Evolutionary conservation across 2,329 filamentous ascomycete genomes (phyloP).

Genomic region (Verticillium longisporum): DNA sequence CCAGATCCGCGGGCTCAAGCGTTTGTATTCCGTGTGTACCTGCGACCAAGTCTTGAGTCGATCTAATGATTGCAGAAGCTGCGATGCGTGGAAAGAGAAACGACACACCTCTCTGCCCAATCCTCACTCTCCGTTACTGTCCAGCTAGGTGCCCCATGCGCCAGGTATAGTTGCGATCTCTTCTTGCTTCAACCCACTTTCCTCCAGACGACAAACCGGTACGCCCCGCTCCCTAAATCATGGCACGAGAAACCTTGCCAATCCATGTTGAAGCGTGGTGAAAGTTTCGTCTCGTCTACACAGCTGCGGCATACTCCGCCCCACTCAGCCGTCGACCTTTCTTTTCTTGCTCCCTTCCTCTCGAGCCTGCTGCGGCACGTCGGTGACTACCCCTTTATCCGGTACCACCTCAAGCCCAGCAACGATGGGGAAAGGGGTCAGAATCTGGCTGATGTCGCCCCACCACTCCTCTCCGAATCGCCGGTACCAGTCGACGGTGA

Average conservation of each 20-base stretch:
- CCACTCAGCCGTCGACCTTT: constrained; percentile 11
- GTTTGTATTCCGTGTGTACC: background rate
- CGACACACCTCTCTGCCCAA: background rate
- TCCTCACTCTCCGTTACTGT: background rate
- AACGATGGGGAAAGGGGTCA: constrained; percentile 61
- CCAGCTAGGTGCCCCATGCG: background rate
- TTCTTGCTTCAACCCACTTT: background rate
- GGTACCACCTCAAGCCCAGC: constrained; percentile 47
- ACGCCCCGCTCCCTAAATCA: background rate
- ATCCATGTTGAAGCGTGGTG: background rate
- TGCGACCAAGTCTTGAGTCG: background rate
- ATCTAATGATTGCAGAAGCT: background rate
- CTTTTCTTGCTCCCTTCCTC: constrained; percentile 14
- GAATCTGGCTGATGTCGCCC: constrained; percentile 63
- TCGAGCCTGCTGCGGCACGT: constrained; percentile 17
- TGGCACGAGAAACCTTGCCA: background rate
- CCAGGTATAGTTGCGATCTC: background rate
- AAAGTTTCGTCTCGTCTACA: background rate
- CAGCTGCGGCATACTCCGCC: background rate
- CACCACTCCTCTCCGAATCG: constrained; percentile 62
- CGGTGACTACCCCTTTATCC: constrained; percentile 34
- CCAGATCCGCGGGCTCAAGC: background rate
- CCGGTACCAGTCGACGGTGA: constrained; percentile 67
- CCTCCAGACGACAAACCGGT: background rate
- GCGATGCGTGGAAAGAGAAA: background rate